A percentile compares a stretch with the other conserved stretches of the same genome.
Evolutionary conservation across 202 grass and related monocot genomes (phyloP).

Genomic region (Saccharum hybrid): DNA sequence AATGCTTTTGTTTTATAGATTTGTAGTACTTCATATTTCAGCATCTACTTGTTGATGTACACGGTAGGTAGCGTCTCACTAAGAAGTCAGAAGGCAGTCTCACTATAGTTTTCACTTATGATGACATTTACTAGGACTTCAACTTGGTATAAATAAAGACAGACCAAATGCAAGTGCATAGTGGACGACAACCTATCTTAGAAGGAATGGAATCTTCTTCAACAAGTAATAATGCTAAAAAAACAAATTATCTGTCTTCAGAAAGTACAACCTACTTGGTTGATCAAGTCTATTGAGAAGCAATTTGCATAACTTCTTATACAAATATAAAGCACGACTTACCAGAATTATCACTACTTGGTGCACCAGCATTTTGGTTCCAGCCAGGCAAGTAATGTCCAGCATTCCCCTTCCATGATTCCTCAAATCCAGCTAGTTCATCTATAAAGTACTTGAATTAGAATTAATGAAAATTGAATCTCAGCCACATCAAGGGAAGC

Average conservation of each 20-base stretch:
- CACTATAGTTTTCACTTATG: not conserved
- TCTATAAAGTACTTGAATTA: constrained; percentile 49
- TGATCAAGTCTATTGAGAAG: not conserved
- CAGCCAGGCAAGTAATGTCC: constrained; percentile 61
- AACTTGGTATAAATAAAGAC: not conserved
- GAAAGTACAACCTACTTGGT: not conserved
- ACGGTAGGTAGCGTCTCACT: not conserved
- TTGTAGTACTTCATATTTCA: not conserved
- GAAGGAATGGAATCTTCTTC: not conserved
- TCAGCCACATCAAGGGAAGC: not conserved
- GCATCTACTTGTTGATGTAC: not conserved
- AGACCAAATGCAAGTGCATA: not conserved
- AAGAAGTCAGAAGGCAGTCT: not conserved
- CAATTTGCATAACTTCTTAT: not conserved
- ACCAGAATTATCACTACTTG: constrained; percentile 53
- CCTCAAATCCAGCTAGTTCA: constrained; percentile 79
- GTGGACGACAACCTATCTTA: not conserved
- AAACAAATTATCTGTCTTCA: not conserved
- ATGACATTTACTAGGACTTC: not conserved
- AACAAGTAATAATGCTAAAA: not conserved
- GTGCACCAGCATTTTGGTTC: constrained; percentile 55
- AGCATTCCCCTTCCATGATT: constrained; percentile 80
- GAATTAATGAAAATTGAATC: not conserved
- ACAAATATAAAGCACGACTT: constrained; percentile 36
- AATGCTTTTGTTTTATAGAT: not conserved